phyloP scores from a whole-genome alignment of 2,329 filamentous ascomycete species.

The Rachicladosporium sp. region DNA sequence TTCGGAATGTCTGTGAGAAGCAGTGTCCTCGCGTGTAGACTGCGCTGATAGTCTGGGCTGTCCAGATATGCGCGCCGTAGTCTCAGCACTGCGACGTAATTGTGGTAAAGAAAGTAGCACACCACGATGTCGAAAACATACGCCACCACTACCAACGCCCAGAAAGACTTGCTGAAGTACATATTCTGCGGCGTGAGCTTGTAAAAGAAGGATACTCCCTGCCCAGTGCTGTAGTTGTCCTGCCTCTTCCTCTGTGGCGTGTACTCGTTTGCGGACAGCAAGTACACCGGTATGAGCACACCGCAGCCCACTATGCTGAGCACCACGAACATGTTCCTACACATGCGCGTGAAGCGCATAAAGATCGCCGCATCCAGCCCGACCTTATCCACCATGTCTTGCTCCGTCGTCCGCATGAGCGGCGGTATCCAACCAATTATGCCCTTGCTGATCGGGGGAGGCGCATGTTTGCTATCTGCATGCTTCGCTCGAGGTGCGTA shows the following conservation, averaged over 20 bases:
- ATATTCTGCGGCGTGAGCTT: constrained; percentile 47
- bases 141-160: constrained; percentile 47
- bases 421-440: constrained; percentile 78
- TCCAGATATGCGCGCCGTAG: constrained; percentile 72
- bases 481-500: constrained; percentile 92
- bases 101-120: constrained; percentile 75
- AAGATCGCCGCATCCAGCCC: constrained; percentile 89
- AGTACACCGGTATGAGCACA: constrained; percentile 71
- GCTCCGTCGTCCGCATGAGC: constrained; percentile 64
- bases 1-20: constrained; percentile 73
- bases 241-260: constrained; percentile 6
- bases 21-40: constrained; percentile 60
- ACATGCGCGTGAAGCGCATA: constrained; percentile 79
- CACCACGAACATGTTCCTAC: constrained; percentile 72
- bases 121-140: constrained; percentile 64
- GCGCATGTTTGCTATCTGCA: constrained; percentile 78
- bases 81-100: constrained; percentile 61
- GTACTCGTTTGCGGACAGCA: constrained; percentile 19
- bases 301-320: constrained; percentile 60
- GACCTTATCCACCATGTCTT: constrained; percentile 64
- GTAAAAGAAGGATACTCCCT: constrained; percentile 31
- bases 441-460: constrained; percentile 75
- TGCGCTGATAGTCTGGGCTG: constrained; percentile 75
- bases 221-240: constrained; percentile 6
- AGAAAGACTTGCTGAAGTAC: constrained; percentile 34